Percentiles rank a stretch among this genome's conserved stretches.
These are phyloP conservation scores for Diaporthe destruens DNA, from an alignment of 2,329 filamentous ascomycete species.

Conservation along the genomic window DNA sequence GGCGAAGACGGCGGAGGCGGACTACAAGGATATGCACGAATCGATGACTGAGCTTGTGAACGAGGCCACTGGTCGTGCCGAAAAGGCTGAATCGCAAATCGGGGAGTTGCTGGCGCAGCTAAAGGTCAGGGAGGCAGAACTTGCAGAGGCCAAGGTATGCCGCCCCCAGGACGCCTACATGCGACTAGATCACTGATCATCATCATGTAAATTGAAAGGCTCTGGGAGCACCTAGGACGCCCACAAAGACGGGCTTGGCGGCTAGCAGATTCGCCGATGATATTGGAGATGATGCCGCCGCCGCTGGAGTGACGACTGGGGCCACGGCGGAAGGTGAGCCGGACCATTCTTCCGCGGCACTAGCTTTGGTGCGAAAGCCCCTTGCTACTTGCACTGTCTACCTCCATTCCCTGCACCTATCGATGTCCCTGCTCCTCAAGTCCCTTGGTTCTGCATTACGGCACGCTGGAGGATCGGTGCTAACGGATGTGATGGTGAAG, in stretches of 20 bases:
- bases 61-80: constrained; percentile 67
- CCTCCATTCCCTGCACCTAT: constrained; percentile 40
- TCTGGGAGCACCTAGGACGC: constrained; percentile 53
- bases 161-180: constrained; percentile 27
- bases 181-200: constrained; percentile 32
- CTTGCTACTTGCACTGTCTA: constrained; percentile 56
- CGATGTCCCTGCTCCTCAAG: constrained; percentile 37
- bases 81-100: constrained; percentile 61
- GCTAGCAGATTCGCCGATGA: constrained; percentile 65
- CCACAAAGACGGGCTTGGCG: constrained; percentile 64
- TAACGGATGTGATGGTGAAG: constrained; percentile 38
- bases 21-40: constrained; percentile 74
- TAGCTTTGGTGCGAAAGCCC: constrained; percentile 75
- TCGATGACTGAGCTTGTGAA: constrained; percentile 71
- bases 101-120: constrained; percentile 66
- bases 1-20: constrained; percentile 67
- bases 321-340: constrained; percentile 67
- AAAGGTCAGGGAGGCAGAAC: constrained; percentile 74
- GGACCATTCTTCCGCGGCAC: constrained; percentile 73
- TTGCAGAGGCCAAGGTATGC: constrained; percentile 70
- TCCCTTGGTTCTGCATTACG: constrained; percentile 22
- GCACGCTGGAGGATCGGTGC: constrained; percentile 33
- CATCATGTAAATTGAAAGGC: constrained; percentile 52
- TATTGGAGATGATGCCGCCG: constrained; percentile 47
- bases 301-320: constrained; percentile 47